A percentile compares a stretch with the other conserved stretches of the same genome.
These are phyloP conservation scores for Nicotiana knightiana DNA, from an alignment of 257 asterid genomes.

Conservation along the genomic window DNA sequence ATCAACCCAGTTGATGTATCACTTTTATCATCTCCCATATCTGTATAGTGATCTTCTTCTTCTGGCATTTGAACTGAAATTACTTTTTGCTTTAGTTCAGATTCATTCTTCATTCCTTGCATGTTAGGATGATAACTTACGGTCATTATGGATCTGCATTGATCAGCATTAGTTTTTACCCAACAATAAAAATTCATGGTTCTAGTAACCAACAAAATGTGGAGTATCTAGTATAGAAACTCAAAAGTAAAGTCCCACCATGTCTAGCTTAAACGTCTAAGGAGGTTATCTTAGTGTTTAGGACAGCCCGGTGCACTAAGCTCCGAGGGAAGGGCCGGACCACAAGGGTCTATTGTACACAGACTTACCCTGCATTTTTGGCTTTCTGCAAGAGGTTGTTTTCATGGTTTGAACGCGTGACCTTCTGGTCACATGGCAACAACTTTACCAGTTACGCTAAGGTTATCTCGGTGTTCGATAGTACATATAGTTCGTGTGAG, in stretches of 20 bases:
- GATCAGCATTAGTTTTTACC: not conserved
- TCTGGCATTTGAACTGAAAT: not conserved
- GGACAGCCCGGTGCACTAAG: no score
- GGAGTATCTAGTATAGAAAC: not conserved
- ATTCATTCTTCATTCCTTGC: not conserved
- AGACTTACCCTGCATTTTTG: no score
- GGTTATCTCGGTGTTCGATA: not conserved
- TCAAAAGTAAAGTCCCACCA: not conserved
- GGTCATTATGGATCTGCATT: not conserved
- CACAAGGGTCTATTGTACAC: no score
- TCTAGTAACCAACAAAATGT: slow-evolving; percentile 2
- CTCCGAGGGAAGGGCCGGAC: no score
- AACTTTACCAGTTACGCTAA: no score
- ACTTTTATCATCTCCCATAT: not conserved
- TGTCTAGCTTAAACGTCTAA: not conserved
- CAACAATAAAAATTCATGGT: not conserved
- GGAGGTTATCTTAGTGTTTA: not conserved
- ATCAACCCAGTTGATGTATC: not conserved
- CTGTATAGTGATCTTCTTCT: not conserved
- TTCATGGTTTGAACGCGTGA: no score
- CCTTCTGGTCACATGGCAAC: no score
- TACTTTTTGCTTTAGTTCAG: not conserved
- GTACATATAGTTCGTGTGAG: not conserved
- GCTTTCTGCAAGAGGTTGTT: no score
- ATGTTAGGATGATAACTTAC: not conserved